Evolutionary conservation across 495 filamentous ascomycete genomes (phyloP), one percentile per base, ranked within the genome.

Genomic region (Glutinoglossum americanum): DNA sequence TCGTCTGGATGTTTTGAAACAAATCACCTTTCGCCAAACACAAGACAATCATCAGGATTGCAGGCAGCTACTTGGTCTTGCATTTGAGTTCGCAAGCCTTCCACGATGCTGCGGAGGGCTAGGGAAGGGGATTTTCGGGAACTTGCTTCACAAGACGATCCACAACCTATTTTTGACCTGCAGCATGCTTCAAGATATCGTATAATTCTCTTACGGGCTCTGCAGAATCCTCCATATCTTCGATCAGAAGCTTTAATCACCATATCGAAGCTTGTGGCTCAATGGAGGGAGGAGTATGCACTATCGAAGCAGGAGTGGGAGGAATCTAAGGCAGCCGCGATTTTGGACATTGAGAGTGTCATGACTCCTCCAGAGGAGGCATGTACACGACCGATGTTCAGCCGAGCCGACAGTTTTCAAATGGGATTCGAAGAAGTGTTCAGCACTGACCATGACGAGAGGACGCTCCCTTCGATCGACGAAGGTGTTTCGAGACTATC

Each of bases 381-480:
- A 25, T 51, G 7, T n/a, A 1, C 17, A 51, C 21, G 47, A 21
- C 47, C 47, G 17, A 28, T 6, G 47, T 51, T 23, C 47, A 51
- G 15, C 26, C 47, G 47, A 15, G 19, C 47, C 1, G 47, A 51
- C 17, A 51, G 47, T 28, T 51, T 51, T 25, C 47, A 51, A 28
- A 51, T 51, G 47, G 47, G 47, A 51, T 51, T 51, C 17, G 47
- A 51, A n/a, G 47, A 51, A 51, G 47, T 51, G 19, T 51, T 51
- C 15, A n/a, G 23, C 21, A 25, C 21, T 51, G 47, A 28, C 2
- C 47, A 51, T 25, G 47, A 51, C 21, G 47, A 51, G 7, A 6
- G 21, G 17, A 1, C 17, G 7, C 47, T 51, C 1, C 10, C 47
- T 5, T n/a, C n/a, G 21, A 51, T 51, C 21, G 26, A 13, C 15